Percentiles rank a stretch among this genome's conserved stretches.
Conservation (phyloP, 768 basidiomycete genomes). For the Hydnomerulius pinastri region DNA sequence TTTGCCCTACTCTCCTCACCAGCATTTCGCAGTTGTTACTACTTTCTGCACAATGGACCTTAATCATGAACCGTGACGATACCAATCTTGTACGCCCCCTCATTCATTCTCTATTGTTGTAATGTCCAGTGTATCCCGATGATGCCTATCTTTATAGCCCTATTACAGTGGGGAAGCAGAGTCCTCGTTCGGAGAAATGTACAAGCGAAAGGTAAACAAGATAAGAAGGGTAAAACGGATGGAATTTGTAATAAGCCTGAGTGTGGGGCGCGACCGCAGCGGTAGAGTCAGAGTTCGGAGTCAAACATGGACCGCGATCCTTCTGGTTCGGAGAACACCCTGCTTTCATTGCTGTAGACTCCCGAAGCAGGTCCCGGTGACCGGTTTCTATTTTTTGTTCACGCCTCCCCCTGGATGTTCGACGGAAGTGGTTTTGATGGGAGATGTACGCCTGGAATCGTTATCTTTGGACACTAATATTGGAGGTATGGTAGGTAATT, state of each 20-base stretch:
- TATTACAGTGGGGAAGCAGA: conserved; percentile 6
- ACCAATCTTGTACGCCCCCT: conserved; percentile 11
- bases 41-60: conserved; percentile 22
- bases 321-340: too few relatives aligned
- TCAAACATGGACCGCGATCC: too few relatives aligned
- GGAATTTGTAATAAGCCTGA: conserved; percentile 24
- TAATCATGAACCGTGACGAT: conserved; percentile 16
- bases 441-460: too few relatives aligned
- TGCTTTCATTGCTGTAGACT: too few relatives aligned
- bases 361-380: too few relatives aligned
- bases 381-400: too few relatives aligned
- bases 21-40: conserved; percentile 4
- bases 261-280: too few relatives aligned
- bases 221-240: conserved; percentile 17
- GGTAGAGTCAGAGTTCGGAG: too few relatives aligned
- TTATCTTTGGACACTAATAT: too few relatives aligned
- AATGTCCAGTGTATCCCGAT: conserved; percentile 17
- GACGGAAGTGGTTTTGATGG: too few relatives aligned
- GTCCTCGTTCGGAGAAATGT: conserved; percentile 16
- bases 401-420: too few relatives aligned
- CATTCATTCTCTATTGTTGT: conserved; percentile 14
- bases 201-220: conserved; percentile 10
- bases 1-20: neutral
- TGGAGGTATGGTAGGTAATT: too few relatives aligned
- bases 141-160: conserved; percentile 4